Percentiles rank a stretch among this genome's conserved stretches.
These are phyloP conservation scores for Pichia ethanolica DNA, from an alignment of 805 yeast species.

Conservation along the genomic window DNA sequence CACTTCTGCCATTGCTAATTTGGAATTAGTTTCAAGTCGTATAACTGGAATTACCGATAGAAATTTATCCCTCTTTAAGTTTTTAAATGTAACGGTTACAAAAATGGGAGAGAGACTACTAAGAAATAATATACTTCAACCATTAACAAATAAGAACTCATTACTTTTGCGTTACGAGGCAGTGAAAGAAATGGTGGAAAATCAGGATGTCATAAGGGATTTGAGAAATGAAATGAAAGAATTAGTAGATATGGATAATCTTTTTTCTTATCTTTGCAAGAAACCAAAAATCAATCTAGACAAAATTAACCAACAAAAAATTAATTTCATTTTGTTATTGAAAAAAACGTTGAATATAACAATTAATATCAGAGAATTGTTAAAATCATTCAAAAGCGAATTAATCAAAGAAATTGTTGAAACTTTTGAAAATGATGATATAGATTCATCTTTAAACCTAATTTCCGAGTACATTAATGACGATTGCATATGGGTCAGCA, in stretches of 20 bases:
- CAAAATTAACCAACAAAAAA: slow-evolving; percentile 24
- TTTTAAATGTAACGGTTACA: slow-evolving; percentile 34
- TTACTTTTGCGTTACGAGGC: slow-evolving; percentile 31
- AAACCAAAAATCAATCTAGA: slow-evolving; percentile 16
- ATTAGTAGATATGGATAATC: slow-evolving; percentile 34
- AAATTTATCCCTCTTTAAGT: slow-evolving; percentile 30
- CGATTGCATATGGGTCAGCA: slow-evolving; percentile 36
- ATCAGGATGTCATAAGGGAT: slow-evolving; percentile 13
- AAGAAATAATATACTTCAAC: slow-evolving; percentile 39
- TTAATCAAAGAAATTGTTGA: slow-evolving; percentile 21
- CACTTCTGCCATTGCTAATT: slow-evolving; percentile 28
- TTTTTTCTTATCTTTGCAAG: slow-evolving; percentile 28
- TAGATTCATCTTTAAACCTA: slow-evolving; percentile 16
- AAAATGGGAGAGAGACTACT: slow-evolving; percentile 40
- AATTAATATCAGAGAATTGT: slow-evolving; percentile 7
- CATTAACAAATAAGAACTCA: slow-evolving; percentile 33
- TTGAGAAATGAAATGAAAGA: slow-evolving; percentile 20
- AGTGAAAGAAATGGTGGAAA: slow-evolving; percentile 29
- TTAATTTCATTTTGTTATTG: slow-evolving; percentile 35
- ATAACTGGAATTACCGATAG: slow-evolving; percentile 14
- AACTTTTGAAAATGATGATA: slow-evolving; percentile 21
- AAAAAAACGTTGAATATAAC: slow-evolving; percentile 30
- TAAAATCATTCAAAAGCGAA: slow-evolving; percentile 12
- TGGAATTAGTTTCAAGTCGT: slow-evolving; percentile 34
- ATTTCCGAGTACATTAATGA: slow-evolving; percentile 33